A percentile compares a stretch with the other conserved stretches of the same genome.
phyloP scores from a whole-genome alignment of 768 basidiomycete genomes.

The Lactarius quietus region DNA sequence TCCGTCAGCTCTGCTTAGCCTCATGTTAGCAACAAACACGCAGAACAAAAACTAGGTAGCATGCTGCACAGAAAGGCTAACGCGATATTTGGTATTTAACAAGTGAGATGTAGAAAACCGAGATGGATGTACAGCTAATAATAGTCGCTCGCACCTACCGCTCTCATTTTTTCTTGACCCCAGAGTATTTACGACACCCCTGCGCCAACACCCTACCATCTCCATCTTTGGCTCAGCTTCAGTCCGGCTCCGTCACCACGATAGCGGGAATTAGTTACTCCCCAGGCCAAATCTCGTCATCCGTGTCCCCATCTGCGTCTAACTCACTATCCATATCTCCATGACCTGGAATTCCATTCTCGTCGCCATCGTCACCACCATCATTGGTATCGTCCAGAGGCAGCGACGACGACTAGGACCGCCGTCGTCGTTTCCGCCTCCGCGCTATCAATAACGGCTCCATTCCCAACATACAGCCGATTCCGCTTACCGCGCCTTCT shows the following conservation, averaged over 20 bases:
- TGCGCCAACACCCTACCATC: background rate
- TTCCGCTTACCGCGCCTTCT: background rate
- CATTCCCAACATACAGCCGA: constrained; percentile 4
- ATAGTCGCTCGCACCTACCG: background rate
- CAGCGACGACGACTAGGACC: background rate
- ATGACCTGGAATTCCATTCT: background rate
- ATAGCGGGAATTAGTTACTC: background rate
- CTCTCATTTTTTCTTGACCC: background rate
- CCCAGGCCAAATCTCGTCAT: constrained; percentile 7
- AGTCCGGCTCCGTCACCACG: background rate
- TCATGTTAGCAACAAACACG: no score
- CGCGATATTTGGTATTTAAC: background rate
- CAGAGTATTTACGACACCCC: no score
- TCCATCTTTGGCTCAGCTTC: background rate
- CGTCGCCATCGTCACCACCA: background rate
- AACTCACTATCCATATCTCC: background rate
- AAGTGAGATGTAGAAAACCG: background rate
- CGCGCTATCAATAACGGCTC: background rate
- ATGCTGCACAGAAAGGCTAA: no score
- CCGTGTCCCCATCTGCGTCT: background rate
- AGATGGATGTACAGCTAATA: background rate
- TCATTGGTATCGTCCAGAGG: background rate
- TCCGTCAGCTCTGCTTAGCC: no score
- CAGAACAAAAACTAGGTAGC: no score
- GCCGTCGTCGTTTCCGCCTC: background rate